A percentile compares a stretch with the other conserved stretches of the same genome.
phyloP scores from a whole-genome alignment of 2,329 filamentous ascomycete species.

The Mariannaea sp. region DNA sequence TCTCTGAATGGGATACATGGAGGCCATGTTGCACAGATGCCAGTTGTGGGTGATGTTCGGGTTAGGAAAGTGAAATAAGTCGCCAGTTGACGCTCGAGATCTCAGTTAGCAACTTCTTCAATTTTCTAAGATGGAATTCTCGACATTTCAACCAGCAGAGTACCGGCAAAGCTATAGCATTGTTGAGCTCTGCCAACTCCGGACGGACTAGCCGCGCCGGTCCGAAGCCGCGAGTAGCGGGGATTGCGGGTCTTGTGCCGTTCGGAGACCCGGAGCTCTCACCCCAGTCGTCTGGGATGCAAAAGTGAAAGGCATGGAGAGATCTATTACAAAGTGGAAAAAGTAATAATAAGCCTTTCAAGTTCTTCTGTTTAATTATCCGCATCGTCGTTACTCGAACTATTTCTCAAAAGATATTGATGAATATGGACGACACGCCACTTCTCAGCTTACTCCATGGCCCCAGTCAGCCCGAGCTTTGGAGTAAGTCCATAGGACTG shows the following conservation, averaged over 20 bases:
- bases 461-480: slow-evolving; percentile 1
- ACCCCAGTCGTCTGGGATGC: neutral
- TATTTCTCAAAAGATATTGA: neutral
- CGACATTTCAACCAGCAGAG: neutral
- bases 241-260: neutral
- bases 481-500: slow-evolving; percentile 3
- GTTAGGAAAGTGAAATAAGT: neutral
- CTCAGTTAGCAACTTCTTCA: neutral
- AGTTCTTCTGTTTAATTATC: too few relatives aligned
- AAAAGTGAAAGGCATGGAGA: neutral
- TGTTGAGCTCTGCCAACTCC: neutral
- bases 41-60: neutral
- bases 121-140: neutral
- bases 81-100: too few relatives aligned
- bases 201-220: neutral
- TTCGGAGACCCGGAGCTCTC: neutral
- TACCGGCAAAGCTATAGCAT: neutral
- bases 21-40: neutral
- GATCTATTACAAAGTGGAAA: neutral
- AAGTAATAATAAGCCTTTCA: neutral
- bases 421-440: neutral
- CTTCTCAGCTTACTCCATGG: neutral
- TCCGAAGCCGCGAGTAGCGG: neutral
- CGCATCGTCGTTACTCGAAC: too few relatives aligned
- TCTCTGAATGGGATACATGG: slow-evolving; percentile 2